Evolutionary conservation across 306 rosid genomes (phyloP), one percentile per base, ranked within the genome.

Genomic region (Quercus aquifolioides): DNA sequence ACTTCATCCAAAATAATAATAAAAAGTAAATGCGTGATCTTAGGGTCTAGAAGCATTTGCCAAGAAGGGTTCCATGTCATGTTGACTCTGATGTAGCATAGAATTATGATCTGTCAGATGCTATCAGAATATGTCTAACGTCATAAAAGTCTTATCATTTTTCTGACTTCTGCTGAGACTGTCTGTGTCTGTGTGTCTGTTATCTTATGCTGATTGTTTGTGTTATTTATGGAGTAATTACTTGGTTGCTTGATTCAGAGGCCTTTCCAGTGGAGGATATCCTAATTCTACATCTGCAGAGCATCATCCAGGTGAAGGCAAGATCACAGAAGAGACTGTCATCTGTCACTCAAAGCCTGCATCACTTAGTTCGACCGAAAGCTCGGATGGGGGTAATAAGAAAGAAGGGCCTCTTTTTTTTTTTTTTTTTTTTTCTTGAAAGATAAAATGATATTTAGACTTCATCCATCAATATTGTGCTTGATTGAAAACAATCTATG

Each of bases 321-420:
- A 89, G 86, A 79, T 79, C 80, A 76, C 85, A 12, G 96, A 93
- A 76, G 87, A 83, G 81, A 91, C 85, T 15, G 93, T 93, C 62
- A 87, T 93, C 82, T 93, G 96, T 85, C 98, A 93, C 87, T 93
- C 98, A 59, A 89, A 88, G 73, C 98, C 98, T 70, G 94, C 98
- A 70, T 93, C 98, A 18, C 91, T 93, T 81, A 91, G 98, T 80
- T 93, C 98, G 71, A 93, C 98, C 0, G 96, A 93, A 88, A 93
- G 98, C 84, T 93, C 98, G 17, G 96, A 93, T 58, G 98, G 94
- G 41, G 96, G 98, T 93, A 82, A 82, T 93, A 82, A 82, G 79
- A 78, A 69, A 62, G 74, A 71, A 69, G 46, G 46, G 46, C 10
- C 1, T 38, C 6, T 38, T 38, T 6, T 5, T 35, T 65, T 31